Base-by-base conservation (phyloP, 805 yeast species). In the Ascoidea tarda region DNA sequence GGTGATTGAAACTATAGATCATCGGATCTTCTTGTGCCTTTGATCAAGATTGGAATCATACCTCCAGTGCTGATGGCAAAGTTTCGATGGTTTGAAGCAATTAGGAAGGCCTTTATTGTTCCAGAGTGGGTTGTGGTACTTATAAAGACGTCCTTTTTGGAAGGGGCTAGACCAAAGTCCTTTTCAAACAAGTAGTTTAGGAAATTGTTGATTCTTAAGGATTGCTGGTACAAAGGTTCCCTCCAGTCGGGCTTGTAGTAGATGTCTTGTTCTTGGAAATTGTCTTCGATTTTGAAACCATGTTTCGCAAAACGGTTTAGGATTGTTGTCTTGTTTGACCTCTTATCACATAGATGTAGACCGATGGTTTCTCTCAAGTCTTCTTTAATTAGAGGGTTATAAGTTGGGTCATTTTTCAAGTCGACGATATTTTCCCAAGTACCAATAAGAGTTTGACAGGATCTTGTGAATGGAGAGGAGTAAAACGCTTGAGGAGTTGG, bases 11-110 rank as follows among this genome's bases (percentile, higher is more conserved):
- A 48, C 12, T 49, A 12, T 38, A 55, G 51, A 50, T 55, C 58
- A 48, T 53, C 54, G 8, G 52, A 47, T 54, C 54, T 53, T 49
- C 58, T 52, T 6, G 58, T 50, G 14, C 53, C 79, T 58, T 72
- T 73, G 1, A 78, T 76, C 49, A 78, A 68, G 5, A 78, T 73
- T 0, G 82, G 81, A 46, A 77, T 70, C 73, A 78, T 73, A 8
- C 78, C 81, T 6, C 82, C 82, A 1, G 82, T 76, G 8, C 71
- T 72, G 33, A 78, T 66, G 5, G 73, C 66, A 59, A 76, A 77
- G 16, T 65, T 62, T 47, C 79, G 63, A 60, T 77, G 82, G 28
- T 70, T 70, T 52, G 75, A 60, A 1, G 71, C 81, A 56, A 69
- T 57, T 50, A 77, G 63, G 53, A 76, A 74, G 4, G 78, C 70